Evolutionary conservation across 2,329 filamentous ascomycete species (phyloP).

Genomic region (Aaosphaeria arxii): DNA sequence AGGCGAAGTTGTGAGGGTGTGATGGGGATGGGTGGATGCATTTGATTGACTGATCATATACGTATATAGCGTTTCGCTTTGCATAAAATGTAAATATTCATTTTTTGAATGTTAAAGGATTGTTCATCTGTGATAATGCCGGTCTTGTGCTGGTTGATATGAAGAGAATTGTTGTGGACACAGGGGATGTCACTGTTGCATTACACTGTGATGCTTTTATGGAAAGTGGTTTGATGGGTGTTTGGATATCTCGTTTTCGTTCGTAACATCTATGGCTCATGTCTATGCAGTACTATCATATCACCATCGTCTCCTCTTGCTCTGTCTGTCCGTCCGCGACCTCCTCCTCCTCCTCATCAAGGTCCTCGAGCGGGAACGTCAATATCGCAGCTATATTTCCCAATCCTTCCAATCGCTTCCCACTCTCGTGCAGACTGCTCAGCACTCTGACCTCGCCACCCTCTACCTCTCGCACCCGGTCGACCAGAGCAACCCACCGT

Average conservation of each 20-base stretch:
- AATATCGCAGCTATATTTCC: constrained; percentile 87
- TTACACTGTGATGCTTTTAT: too few species aligned
- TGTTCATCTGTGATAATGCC: too few species aligned
- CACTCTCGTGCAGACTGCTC: constrained; percentile 92
- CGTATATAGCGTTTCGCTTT: too few species aligned
- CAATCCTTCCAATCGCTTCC: constrained; percentile 75
- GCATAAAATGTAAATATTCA: too few species aligned
- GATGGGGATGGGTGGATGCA: background rate
- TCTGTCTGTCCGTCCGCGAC: constrained; percentile 13
- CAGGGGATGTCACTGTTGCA: too few species aligned
- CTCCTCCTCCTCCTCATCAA: constrained; percentile 61
- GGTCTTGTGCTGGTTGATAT: too few species aligned
- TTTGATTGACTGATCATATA: too few species aligned
- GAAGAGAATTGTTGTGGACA: too few species aligned
- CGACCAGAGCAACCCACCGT: constrained; percentile 80
- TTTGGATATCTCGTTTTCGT: too few species aligned
- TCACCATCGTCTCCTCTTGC: constrained; percentile 25
- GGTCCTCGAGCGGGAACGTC: constrained; percentile 80
- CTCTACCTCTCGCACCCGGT: constrained; percentile 74
- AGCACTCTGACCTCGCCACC: constrained; percentile 87
- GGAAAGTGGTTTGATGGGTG: too few species aligned
- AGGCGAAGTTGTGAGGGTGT: constrained; percentile 16
- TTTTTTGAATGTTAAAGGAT: too few species aligned
- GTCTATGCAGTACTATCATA: constrained; percentile 10
- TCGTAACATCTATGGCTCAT: too few species aligned